phyloP scores from a whole-genome alignment of 257 asterid genomes.

The Verbena officinalis region DNA sequence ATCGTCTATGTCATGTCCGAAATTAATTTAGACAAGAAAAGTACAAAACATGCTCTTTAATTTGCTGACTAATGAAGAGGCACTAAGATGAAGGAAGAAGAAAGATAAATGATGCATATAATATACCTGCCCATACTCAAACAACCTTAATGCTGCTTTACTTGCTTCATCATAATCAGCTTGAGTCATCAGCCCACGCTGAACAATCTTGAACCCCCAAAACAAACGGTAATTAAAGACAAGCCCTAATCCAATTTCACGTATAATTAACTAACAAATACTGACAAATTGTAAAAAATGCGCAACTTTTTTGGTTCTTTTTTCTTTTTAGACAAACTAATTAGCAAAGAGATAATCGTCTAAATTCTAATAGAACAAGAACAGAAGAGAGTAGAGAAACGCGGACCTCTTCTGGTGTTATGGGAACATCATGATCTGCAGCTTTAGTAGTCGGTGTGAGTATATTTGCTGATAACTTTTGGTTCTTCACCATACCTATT shows the following conservation, averaged over 20 bases:
- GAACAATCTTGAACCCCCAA: slow-evolving; percentile 75
- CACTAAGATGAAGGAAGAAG: background rate
- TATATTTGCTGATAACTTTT: slow-evolving; percentile 68
- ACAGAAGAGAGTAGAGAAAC: slow-evolving; percentile 1
- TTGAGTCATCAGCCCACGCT: slow-evolving; percentile 73
- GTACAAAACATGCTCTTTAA: background rate
- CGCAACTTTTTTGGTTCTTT: too few relatives aligned
- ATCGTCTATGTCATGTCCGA: background rate
- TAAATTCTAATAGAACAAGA: slow-evolving; percentile 14
- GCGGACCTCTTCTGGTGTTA: slow-evolving; percentile 83
- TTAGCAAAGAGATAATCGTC: background rate
- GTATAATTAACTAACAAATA: slow-evolving; percentile 5
- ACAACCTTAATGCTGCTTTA: slow-evolving; percentile 72
- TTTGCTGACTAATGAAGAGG: background rate
- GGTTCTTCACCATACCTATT: slow-evolving; percentile 83
- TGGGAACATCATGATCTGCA: slow-evolving; percentile 93
- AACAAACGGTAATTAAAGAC: slow-evolving; percentile 24
- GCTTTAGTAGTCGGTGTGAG: slow-evolving; percentile 97
- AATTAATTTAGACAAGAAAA: background rate
- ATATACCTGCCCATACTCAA: slow-evolving; percentile 91
- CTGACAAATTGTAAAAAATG: background rate
- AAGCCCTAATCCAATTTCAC: slow-evolving; percentile 14
- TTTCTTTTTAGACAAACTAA: too few relatives aligned
- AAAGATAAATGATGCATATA: slow-evolving; percentile 8
- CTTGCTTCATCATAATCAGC: slow-evolving; percentile 80